Conservation (phyloP, 2,329 filamentous ascomycete genomes). For the Tolypocladium pustulatum region DNA sequence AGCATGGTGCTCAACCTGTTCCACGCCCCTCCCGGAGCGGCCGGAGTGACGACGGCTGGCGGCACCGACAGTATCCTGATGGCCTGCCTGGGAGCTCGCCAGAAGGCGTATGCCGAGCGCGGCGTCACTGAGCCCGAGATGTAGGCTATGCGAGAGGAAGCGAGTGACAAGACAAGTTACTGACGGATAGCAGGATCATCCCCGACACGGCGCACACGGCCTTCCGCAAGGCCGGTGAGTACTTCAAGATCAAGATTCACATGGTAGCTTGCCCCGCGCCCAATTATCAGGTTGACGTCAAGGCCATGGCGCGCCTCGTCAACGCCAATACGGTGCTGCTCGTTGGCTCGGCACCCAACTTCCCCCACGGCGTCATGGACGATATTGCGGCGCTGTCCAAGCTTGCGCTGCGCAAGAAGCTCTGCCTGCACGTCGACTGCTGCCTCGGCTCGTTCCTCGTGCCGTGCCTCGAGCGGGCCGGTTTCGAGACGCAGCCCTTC, state of each 20-base stretch:
- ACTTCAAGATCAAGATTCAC: constrained; percentile 95
- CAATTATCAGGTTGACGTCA: constrained; percentile 71
- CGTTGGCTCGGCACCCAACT: constrained; percentile 93
- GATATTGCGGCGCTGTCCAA: constrained; percentile 80
- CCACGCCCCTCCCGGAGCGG: constrained; percentile 75
- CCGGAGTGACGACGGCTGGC: constrained; percentile 82
- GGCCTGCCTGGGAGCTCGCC: constrained; percentile 81
- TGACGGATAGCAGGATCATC: constrained; percentile 55
- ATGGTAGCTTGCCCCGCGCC: constrained; percentile 80
- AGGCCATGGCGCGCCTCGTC: constrained; percentile 70
- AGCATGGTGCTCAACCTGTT: constrained; percentile 90
- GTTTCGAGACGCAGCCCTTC: constrained; percentile 79
- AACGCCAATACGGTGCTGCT: constrained; percentile 91
- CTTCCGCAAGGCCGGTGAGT: constrained; percentile 88
- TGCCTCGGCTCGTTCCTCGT: constrained; percentile 94
- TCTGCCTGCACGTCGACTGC: constrained; percentile 94
- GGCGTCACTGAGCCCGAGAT: constrained; percentile 91
- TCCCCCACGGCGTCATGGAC: constrained; percentile 96
- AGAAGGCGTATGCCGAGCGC: constrained; percentile 78
- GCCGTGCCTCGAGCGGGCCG: constrained; percentile 84
- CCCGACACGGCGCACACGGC: constrained; percentile 92
- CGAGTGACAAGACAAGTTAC: neutral
- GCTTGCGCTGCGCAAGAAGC: constrained; percentile 65
- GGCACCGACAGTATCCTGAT: constrained; percentile 96
- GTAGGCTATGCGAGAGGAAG: constrained; percentile 35